phyloP scores from a whole-genome alignment of 179 eudicot species.

The Sideroxylon spinosum region DNA sequence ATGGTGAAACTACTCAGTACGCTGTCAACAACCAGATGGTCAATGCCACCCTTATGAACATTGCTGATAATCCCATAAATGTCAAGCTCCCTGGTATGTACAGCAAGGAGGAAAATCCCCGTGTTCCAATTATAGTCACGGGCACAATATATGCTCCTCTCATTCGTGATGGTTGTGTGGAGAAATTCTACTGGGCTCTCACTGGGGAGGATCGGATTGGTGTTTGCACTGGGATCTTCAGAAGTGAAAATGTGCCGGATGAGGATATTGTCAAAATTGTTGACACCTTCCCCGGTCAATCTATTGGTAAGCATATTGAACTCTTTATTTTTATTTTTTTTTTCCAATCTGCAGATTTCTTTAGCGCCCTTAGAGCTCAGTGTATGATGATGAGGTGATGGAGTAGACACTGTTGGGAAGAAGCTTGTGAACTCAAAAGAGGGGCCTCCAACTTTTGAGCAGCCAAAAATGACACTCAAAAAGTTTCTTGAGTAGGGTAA shows the following conservation, averaged over 20 bases:
- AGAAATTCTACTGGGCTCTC: constrained; percentile 81
- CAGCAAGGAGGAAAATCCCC: constrained; percentile 68
- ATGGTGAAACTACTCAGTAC: constrained; percentile 78
- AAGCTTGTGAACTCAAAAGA: constrained; percentile 65
- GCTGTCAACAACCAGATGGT: constrained; percentile 85
- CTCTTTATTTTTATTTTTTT: not conserved
- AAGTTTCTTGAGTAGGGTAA: constrained; percentile 58
- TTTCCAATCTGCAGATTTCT: constrained; percentile 42
- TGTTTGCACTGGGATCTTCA: constrained; percentile 54
- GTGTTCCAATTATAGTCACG: constrained; percentile 68
- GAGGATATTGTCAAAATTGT: constrained; percentile 49
- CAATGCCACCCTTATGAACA: constrained; percentile 81
- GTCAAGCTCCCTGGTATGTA: constrained; percentile 83
- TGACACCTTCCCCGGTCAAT: constrained; percentile 73
- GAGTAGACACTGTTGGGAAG: constrained; percentile 53
- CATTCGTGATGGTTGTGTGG: constrained; percentile 79
- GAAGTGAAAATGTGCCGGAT: constrained; percentile 35
- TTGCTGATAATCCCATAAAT: constrained; percentile 72
- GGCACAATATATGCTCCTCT: constrained; percentile 71
- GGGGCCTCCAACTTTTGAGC: constrained; percentile 52
- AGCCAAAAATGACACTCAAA: constrained; percentile 49
- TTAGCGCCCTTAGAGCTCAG: constrained; percentile 65
- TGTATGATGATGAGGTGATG: constrained; percentile 71
- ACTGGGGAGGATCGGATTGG: constrained; percentile 75
- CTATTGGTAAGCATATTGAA: constrained; percentile 46